Base-by-base conservation (phyloP, 2,329 filamentous ascomycete genomes). In the Eutypa lata region DNA sequence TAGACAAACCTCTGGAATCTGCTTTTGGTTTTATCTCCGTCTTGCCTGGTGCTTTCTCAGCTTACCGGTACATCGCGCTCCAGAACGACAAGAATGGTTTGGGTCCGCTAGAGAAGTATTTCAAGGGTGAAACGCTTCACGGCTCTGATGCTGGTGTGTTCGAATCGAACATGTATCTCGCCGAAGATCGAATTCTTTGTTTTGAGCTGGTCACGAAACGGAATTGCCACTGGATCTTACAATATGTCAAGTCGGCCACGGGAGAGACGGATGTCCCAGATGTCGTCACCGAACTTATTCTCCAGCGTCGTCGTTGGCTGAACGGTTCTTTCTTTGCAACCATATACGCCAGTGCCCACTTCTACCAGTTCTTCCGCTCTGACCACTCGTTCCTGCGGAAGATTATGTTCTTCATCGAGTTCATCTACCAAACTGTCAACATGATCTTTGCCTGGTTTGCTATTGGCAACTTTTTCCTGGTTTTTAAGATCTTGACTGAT, bases 361-460 rank as follows among this genome's bases (percentile, higher is more conserved):
- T 96, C 71, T 93, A 96, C 74, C 89, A 97, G 67, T 91, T 99
- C 70, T 96, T 93, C 82, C 86, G 94, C 54, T 96, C 91, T 58
- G 88, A 92, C 65, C 94, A 99, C 71, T 93, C 89, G 24, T 80
- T 92, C 64, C 67, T 96, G 42, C 85, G 94, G 62, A 97, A 97
- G 71, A 76, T 93, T 55, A 90, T 90, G 79, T 90, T 99, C 72
- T 82, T 96, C 64, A 73, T 97, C 61, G 94, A 99, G 69, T 97
- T 97, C 71, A 77, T 88, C 61, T 99, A 97, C 76, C 92, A 97
- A 72, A 94, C 91, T 1, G 81, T 93, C 72, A 96, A 90, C 79
- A 97, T 97, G 90, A 82, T 99, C 67, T 99, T 97, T 70, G 92
- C 94, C 50, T 99, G 94, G 94, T 97, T 99, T 68, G 91, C 89